Conservation (phyloP, 2,329 filamentous ascomycete genomes). For the Penicillium sp. region DNA sequence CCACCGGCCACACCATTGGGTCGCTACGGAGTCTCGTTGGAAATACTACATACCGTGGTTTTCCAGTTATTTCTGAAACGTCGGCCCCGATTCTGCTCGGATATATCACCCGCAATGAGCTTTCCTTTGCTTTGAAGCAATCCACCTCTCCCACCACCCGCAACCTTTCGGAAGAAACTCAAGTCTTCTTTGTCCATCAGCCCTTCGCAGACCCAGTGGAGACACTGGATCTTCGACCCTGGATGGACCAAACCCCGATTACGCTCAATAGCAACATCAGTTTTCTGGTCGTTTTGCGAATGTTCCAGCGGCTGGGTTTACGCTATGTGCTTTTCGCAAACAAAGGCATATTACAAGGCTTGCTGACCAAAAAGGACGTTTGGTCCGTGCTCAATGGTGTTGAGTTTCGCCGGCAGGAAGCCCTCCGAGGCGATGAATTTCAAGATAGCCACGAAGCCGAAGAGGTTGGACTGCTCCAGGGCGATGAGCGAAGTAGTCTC, state of each 20-base stretch:
- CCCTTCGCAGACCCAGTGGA: slow-evolving; percentile 74
- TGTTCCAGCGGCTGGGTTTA: slow-evolving; percentile 93
- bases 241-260: slow-evolving; percentile 99
- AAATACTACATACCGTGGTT: slow-evolving; percentile 79
- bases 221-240: slow-evolving; percentile 85
- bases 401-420: slow-evolving; percentile 52
- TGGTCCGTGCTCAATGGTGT: slow-evolving; percentile 88
- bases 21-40: slow-evolving; percentile 71
- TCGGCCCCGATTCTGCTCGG: slow-evolving; percentile 79
- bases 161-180: slow-evolving; percentile 67
- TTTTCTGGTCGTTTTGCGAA: slow-evolving; percentile 81
- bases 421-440: slow-evolving; percentile 31
- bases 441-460: slow-evolving; percentile 32
- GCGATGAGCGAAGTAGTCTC: slow-evolving; percentile 35
- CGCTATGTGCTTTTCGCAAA: slow-evolving; percentile 88
- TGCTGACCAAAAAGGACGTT: slow-evolving; percentile 96
- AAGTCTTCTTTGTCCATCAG: slow-evolving; percentile 82
- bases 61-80: slow-evolving; percentile 81
- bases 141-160: slow-evolving; percentile 51
- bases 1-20: slow-evolving; percentile 82
- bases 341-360: slow-evolving; percentile 74
- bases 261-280: slow-evolving; percentile 76
- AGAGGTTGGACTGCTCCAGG: slow-evolving; percentile 41
- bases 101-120: slow-evolving; percentile 90
- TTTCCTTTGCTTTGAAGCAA: slow-evolving; percentile 74